Evolutionary conservation across 2,329 filamentous ascomycete genomes (phyloP), one percentile per base, ranked within the genome.

Genomic region (Aspergillus pseudoviridinutans): DNA sequence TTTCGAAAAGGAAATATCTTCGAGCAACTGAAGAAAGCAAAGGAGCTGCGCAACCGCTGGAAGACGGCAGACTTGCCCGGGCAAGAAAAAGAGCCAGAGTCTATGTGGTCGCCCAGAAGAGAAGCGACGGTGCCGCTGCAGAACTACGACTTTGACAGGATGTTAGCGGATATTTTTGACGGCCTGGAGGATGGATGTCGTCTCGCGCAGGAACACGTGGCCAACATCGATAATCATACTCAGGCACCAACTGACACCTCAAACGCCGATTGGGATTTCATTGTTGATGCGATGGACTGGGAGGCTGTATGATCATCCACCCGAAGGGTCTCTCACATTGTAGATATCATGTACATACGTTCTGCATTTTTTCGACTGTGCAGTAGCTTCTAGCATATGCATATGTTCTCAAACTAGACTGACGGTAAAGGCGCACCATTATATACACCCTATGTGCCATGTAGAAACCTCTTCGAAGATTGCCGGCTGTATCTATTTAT

Each of bases 11-110:
- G 82, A 0, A 78, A 82, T 2, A 84, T 86, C 4, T 77, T 80
- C 10, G 74, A 76, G n/a, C 83, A 87, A 54, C 77, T 91, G 3
- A 79, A 79, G 53, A 77, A 83, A 54, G 88, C 88, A 0, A 91
- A 91, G 68, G 86, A 89, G 61, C 79, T 89, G 56, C 78, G 88
- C 1, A 91, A 91, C 63, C 78, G 84, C 9, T 91, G 88, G 88
- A 91, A 91, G 73, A 83, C 86, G 54, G 86, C 83, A 0, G 84
- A 86, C 41, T 79, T 83, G 47, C 71, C 71, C 5, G 55, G 56
- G 17, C 65, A 68, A 24, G 69, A 71, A 60, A 55, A 56, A 54
- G 52, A 58, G 57, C 51, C 56, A 29, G 62, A 69, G 56, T 55
- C 58, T 12, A 55, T 71, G 67, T 38, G 25, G 17, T 50, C 51